Base-by-base conservation (phyloP, 768 basidiomycete genomes). In the Strobilomyces dryophilus region DNA sequence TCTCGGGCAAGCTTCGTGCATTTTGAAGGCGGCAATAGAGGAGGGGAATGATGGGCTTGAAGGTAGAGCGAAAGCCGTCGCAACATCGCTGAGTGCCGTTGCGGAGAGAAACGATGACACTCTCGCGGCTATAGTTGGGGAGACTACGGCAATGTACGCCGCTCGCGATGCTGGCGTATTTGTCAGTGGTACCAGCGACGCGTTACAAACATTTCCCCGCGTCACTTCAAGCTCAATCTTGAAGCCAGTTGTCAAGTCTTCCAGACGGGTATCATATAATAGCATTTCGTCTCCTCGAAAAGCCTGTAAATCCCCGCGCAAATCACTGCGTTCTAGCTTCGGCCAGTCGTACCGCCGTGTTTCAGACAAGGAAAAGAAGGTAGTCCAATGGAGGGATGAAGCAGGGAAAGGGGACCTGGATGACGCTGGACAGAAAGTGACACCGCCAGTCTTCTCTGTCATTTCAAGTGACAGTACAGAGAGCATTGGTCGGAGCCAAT, bases 371-470 rank as follows among this genome's bases (percentile, higher is more conserved):
- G 80, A 83, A 63, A 79, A 77, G 59, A 92, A 92, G 66, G 85
- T 80, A 49, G 88, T 94, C 4, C 89, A 93, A 64, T 94, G 92
- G 92, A 80, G 78, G 51, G 90, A 93, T 59, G 87, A 93, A 68
- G 89, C 78, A 7, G 90, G 90, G n/a, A 84, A 85, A 64, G 91
- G 90, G 26, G 78, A 83, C 47, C 71, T 92, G 43, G 87, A 89
- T 57, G 89, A 92, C 60, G 77, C 48, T 71, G 80, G 55, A 57
- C 68, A 53, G 71, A 73, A 51, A 49, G 60, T 57, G 45, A 37
- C 53, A 31, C 47, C 55, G 12, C 59, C 59, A 1, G 50, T 47
- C 21, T 48, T 64, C 17, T 58, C 61, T 21, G 66, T 73, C 35
- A 69, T 74, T 36, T 59, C 74, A 14, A 68, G 66, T 17, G 73